Evolutionary conservation across 2,329 filamentous ascomycete genomes (phyloP), one percentile per base, ranked within the genome.

Genomic region (Ceratocystis colombiana): DNA sequence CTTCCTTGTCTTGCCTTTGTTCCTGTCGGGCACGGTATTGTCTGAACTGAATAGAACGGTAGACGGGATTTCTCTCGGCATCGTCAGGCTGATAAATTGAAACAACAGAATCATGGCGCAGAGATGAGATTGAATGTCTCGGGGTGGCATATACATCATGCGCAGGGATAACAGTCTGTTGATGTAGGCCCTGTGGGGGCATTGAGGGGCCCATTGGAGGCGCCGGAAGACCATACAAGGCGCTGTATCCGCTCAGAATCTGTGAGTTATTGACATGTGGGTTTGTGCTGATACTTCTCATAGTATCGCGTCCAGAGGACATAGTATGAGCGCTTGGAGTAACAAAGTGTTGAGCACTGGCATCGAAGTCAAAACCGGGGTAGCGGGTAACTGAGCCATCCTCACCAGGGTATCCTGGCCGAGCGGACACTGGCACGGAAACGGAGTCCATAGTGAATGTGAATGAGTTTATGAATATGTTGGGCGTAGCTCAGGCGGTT

Each of bases 11-110:
- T 70, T 85, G 83, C 73, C 86, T 86, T 74, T 85, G 82, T 69
- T 79, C 80, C 74, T 87, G 84, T 72, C 85, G 82, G 72, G 81
- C 81, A 70, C 85, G 81, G 74, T 88, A 88, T 70, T 85, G 82
- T 68, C 82, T 80, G 71, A 88, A 88, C 68, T 84, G 81, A 17
- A 80, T 80, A 70, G 83, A 84, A 66, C 81, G 79, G 71, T 84
- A 84, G 70, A 87, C 80, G 59, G 84, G 84, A 74, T 87, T 86
- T 71, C 64, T 61, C 20, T 78, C 73, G 44, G 74, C 73, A 64
- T 74, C 73, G 67, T 61, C 50, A 2, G 25, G 33, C 37, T 33
- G 61, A 30, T 64, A 68, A 37, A 63, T 28, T 12, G 59, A 44
- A 3, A 67, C 66, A 41, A 68, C 44, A 5, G 66, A 63, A 15